A percentile compares a stretch with the other conserved stretches of the same genome.
These are phyloP conservation scores for Cladosporium sp. DNA, from an alignment of 2,329 filamentous ascomycete species.

Conservation along the genomic window DNA sequence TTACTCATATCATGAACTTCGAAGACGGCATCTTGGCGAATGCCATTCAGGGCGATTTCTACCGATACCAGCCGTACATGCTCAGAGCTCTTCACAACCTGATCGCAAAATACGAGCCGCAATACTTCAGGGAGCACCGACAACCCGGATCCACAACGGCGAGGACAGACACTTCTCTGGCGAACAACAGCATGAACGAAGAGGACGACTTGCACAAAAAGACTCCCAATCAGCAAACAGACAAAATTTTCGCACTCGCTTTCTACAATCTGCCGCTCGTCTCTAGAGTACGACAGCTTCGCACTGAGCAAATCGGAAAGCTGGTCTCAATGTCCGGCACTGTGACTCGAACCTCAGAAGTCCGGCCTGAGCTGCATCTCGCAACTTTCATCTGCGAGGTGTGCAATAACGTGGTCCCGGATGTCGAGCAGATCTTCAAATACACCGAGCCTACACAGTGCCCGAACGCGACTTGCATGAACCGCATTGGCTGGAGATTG, in stretches of 20 bases:
- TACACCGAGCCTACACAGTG: slow-evolving; percentile 97
- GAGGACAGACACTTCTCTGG: slow-evolving; percentile 56
- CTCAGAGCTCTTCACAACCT: slow-evolving; percentile 84
- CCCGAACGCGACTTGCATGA: slow-evolving; percentile 80
- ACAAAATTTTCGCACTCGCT: slow-evolving; percentile 89
- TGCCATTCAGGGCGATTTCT: slow-evolving; percentile 86
- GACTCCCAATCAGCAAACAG: slow-evolving; percentile 89
- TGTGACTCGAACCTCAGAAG: slow-evolving; percentile 94
- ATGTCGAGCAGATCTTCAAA: slow-evolving; percentile 95
- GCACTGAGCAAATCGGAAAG: slow-evolving; percentile 86
- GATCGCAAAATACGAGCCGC: slow-evolving; percentile 89
- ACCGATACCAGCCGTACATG: slow-evolving; percentile 90
- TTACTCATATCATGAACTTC: slow-evolving; percentile 73
- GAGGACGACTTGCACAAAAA: slow-evolving; percentile 59
- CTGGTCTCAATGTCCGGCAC: slow-evolving; percentile 95
- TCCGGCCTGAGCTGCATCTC: slow-evolving; percentile 85
- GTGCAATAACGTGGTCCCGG: slow-evolving; percentile 78
- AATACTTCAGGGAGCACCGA: slow-evolving; percentile 89
- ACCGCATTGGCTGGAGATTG: slow-evolving; percentile 90
- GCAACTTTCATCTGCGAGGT: slow-evolving; percentile 90
- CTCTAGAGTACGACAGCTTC: slow-evolving; percentile 77
- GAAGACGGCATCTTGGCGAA: slow-evolving; percentile 78
- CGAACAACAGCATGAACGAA: slow-evolving; percentile 56
- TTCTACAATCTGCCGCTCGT: slow-evolving; percentile 92
- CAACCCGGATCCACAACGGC: slow-evolving; percentile 74